These are phyloP conservation scores for Hypomyces perniciosus DNA, from an alignment of 2,329 filamentous ascomycete species.

Conservation along the genomic window DNA sequence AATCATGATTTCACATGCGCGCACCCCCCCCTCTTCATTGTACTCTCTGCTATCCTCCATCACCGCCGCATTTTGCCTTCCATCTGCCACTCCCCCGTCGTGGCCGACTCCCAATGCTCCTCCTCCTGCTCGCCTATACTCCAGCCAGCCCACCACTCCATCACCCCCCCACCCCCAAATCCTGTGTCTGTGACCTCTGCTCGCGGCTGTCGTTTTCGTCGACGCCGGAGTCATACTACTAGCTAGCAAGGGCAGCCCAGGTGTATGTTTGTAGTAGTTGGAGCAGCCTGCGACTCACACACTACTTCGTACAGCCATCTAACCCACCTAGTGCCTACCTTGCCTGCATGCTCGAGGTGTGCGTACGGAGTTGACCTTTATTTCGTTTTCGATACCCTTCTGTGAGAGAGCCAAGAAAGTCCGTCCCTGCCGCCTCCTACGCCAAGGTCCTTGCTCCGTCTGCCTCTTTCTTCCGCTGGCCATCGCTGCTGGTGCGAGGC, in stretches of 20 bases:
- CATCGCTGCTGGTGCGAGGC: neutral
- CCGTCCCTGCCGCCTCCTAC: neutral
- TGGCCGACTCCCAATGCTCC: neutral
- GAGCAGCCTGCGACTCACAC: neutral
- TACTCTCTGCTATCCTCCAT: neutral
- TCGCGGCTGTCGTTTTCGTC: neutral
- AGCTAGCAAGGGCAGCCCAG: neutral
- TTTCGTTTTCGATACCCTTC: neutral
- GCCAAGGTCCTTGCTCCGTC: neutral
- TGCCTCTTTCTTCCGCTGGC: neutral
- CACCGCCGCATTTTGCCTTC: neutral
- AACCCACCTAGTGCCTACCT: neutral
- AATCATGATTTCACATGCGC: neutral
- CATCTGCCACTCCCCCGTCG: neutral
- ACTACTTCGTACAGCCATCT: neutral
- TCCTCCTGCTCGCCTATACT: neutral
- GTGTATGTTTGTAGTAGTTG: neutral
- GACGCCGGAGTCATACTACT: neutral
- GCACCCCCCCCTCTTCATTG: constrained; percentile 1
- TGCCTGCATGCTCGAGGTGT: neutral
- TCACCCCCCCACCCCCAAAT: neutral
- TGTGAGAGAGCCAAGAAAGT: neutral
- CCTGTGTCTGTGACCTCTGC: neutral
- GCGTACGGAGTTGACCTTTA: neutral
- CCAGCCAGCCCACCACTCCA: neutral